phyloP scores from a whole-genome alignment of 2,329 filamentous ascomycete genomes.

The Dothideomycetidae sp. region DNA sequence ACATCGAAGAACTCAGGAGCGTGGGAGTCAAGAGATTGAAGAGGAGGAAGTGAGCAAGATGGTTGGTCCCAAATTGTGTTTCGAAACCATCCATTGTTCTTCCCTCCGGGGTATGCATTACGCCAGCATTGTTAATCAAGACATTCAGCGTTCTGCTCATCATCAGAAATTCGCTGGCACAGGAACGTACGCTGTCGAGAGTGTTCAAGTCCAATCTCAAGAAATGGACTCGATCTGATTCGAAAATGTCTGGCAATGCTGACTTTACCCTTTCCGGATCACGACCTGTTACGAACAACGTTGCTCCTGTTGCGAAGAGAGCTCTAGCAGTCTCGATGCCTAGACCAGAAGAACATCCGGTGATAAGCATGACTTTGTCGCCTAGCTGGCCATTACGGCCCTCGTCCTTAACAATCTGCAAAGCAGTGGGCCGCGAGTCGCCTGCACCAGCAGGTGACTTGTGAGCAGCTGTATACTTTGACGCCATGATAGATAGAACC shows the following conservation, averaged over 20 bases:
- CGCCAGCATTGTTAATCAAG: slow-evolving; percentile 32
- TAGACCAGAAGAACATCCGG: slow-evolving; percentile 30
- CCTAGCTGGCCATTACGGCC: slow-evolving; percentile 21
- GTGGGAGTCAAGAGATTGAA: slow-evolving; percentile 35
- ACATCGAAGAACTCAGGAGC: slow-evolving; percentile 27
- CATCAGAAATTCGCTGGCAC: slow-evolving; percentile 20
- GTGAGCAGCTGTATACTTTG: no score
- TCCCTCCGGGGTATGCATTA: slow-evolving; percentile 29
- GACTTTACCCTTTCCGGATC: slow-evolving; percentile 28
- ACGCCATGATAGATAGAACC: no score
- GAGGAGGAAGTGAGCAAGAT: slow-evolving; percentile 41
- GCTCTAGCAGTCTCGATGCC: slow-evolving; percentile 32
- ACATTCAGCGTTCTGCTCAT: slow-evolving; percentile 24
- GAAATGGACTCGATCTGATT: slow-evolving; percentile 10
- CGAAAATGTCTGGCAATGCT: slow-evolving; percentile 19
- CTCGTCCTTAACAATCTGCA: slow-evolving; percentile 16
- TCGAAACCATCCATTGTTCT: slow-evolving; percentile 36
- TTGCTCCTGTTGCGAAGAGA: slow-evolving; percentile 32
- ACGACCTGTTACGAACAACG: slow-evolving; percentile 30
- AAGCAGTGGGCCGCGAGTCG: slow-evolving; percentile 18
- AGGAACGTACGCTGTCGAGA: slow-evolving; percentile 20
- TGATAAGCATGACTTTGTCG: slow-evolving; percentile 29
- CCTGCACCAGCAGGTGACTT: slow-evolving; percentile 13
- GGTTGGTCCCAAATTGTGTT: slow-evolving; percentile 39
- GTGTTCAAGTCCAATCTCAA: slow-evolving; percentile 19